Evolutionary conservation across 352 stramenopile genomes (phyloP), one percentile per base, ranked within the genome.

Genomic region (Phytopythium oedochilum): DNA sequence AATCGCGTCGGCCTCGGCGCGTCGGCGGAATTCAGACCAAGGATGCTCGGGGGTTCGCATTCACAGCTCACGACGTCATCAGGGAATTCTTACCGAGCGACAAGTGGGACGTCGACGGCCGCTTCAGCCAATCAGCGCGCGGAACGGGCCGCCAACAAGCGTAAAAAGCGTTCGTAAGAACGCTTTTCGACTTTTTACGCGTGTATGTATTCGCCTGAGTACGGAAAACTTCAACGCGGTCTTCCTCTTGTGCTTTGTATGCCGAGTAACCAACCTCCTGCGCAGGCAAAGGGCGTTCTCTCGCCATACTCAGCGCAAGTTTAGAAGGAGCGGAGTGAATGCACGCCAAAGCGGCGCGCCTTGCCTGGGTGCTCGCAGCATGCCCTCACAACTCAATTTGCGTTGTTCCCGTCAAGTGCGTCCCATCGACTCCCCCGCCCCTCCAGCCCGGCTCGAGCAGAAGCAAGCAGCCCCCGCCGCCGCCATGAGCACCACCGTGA

Each of bases 81-180:
- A 59, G 14, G 9, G 42, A 4, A 29, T 59, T 51, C 53, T 52
- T 52, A 59, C 53, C 53, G 20, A 46, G 20, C 22, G 45, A 36
- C 29, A 23, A 34, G 47, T 29, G 29, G 46, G 55, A 59, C 57
- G 40, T 55, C 48, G 52, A 51, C 48, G 25, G 10, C 14, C 25
- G 60, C 70, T 60, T 66, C 44, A 53, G 29, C 75, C 75, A 86
- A 86, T 86, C 18, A 26, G 23, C 23, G 45, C 12, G 22, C 23
- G 28, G 12, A 12, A 55, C 61, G 47, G n/a, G n/a, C n/a, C n/a
- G n/a, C n/a, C n/a, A 36, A 15, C 32, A 6, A 36, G 6, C 49
- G 60, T 66, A 76, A 79, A 70, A 65, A 71, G 51, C 2, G 1
- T 17, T 7, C 12, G 55, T 61, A 63, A 59, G 60, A 57, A 66